phyloP scores from a whole-genome alignment of 75 land plant genomes.

The Azolla pinnata region DNA sequence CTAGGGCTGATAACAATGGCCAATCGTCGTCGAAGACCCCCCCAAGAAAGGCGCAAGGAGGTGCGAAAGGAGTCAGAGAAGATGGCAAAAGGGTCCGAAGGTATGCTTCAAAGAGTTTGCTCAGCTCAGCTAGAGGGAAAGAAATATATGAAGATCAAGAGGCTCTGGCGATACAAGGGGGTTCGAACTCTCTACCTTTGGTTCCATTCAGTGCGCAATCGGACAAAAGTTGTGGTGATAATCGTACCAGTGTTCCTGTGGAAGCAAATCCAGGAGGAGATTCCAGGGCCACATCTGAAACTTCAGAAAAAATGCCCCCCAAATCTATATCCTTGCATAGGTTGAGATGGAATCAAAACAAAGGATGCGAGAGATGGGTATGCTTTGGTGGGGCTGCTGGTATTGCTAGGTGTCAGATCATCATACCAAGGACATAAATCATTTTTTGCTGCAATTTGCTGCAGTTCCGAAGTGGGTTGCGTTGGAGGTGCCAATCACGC shows the following conservation, averaged over 20 bases:
- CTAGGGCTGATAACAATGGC: constrained; percentile 12
- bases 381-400: constrained; percentile 96
- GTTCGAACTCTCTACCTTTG: constrained; percentile 1
- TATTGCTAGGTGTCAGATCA: constrained; percentile 66
- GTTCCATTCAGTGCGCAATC: constrained; percentile 6
- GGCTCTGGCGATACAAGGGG: constrained; percentile 4
- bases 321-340: constrained; percentile 71
- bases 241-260: too few relatives aligned
- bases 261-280: too few relatives aligned
- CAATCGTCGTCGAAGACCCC: background rate
- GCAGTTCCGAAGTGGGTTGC: too few relatives aligned
- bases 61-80: too few relatives aligned
- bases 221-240: background rate
- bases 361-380: constrained; percentile 75
- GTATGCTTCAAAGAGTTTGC: constrained; percentile 15
- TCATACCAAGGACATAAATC: constrained; percentile 23
- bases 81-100: constrained; percentile 25
- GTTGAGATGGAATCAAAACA: constrained; percentile 90
- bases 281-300: too few relatives aligned
- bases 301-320: constrained; percentile 39
- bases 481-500: too few relatives aligned
- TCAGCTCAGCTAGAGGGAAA: background rate
- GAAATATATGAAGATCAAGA: constrained; percentile 6
- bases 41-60: constrained; percentile 1
- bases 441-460: too few relatives aligned